A percentile compares a stretch with the other conserved stretches of the same genome.
Conservation (phyloP, 1,284 basidiomycete genomes). For the Pseudozyma sp. region DNA sequence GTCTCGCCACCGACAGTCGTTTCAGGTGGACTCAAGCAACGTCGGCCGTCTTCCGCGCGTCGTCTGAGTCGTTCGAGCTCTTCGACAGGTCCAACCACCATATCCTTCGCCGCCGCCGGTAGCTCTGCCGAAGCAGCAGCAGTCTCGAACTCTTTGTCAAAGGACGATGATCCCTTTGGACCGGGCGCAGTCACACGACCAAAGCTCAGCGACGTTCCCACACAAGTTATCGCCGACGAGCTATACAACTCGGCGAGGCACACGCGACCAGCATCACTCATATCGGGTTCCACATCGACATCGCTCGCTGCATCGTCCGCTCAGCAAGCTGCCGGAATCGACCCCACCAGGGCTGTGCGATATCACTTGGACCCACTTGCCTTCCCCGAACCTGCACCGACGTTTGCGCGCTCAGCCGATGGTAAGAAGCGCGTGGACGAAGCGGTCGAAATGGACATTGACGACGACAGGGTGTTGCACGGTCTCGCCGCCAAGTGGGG, state of each 20-base stretch:
- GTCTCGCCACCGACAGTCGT: slow-evolving; percentile 15
- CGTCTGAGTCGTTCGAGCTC: slow-evolving; percentile 43
- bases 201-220: slow-evolving; percentile 38
- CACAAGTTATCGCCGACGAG: slow-evolving; percentile 32
- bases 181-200: slow-evolving; percentile 50
- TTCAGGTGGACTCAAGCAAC: slow-evolving; percentile 24
- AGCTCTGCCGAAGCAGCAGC: background rate
- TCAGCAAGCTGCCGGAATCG: slow-evolving; percentile 15
- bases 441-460: slow-evolving; percentile 6
- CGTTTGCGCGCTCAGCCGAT: background rate
- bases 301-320: slow-evolving; percentile 28
- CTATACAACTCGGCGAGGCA: slow-evolving; percentile 30
- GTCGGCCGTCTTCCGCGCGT: slow-evolving; percentile 38
- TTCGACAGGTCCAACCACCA: slow-evolving; percentile 43
- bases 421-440: slow-evolving; percentile 2
- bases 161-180: slow-evolving; percentile 46
- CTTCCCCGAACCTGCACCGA: background rate
- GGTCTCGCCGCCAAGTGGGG: slow-evolving; percentile 15
- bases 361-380: slow-evolving; percentile 30
- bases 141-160: background rate
- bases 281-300: slow-evolving; percentile 30
- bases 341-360: slow-evolving; percentile 25
- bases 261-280: slow-evolving; percentile 24
- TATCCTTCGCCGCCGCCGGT: slow-evolving; percentile 34
- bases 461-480: slow-evolving; percentile 4